Conservation (phyloP, 202 grass and related monocot species). For the Hordeum pubiflorum region DNA sequence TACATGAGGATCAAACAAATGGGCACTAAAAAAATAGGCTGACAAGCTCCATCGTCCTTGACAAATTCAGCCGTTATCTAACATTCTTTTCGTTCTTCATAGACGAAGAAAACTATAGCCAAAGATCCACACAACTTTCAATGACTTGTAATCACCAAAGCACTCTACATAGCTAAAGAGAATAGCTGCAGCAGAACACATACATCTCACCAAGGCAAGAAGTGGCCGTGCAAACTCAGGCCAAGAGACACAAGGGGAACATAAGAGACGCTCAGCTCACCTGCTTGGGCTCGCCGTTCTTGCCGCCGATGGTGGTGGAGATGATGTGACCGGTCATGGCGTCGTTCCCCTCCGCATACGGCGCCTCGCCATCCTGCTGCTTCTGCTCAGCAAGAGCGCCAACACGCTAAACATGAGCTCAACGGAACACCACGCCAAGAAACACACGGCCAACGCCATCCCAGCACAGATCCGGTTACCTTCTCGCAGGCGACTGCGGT, state of each 20-base stretch:
- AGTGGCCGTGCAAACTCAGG: neutral
- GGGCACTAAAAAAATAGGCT: too few species aligned
- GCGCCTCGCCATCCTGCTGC: slow-evolving; percentile 5
- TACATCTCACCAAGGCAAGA: too few species aligned
- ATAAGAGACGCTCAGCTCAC: slow-evolving; percentile 19
- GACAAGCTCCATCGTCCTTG: too few species aligned
- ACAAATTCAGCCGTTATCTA: too few species aligned
- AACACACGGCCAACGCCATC: neutral
- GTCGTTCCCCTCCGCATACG: slow-evolving; percentile 31
- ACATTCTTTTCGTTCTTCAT: neutral
- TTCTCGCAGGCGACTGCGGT: slow-evolving; percentile 18
- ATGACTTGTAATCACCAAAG: neutral
- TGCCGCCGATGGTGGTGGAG: slow-evolving; percentile 69
- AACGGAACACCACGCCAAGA: neutral
- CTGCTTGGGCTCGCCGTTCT: slow-evolving; percentile 76
- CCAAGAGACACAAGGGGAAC: neutral
- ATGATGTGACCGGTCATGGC: slow-evolving; percentile 62
- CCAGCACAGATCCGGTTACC: slow-evolving; percentile 15
- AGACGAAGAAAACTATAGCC: neutral
- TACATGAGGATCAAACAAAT: too few species aligned
- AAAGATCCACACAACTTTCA: neutral
- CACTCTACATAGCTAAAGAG: neutral
- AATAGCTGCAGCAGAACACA: neutral
- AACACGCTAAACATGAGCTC: neutral
- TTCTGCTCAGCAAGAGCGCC: neutral